Evolutionary conservation across 352 stramenopile genomes (phyloP).

Genomic region (Phytophthora fragariae): DNA sequence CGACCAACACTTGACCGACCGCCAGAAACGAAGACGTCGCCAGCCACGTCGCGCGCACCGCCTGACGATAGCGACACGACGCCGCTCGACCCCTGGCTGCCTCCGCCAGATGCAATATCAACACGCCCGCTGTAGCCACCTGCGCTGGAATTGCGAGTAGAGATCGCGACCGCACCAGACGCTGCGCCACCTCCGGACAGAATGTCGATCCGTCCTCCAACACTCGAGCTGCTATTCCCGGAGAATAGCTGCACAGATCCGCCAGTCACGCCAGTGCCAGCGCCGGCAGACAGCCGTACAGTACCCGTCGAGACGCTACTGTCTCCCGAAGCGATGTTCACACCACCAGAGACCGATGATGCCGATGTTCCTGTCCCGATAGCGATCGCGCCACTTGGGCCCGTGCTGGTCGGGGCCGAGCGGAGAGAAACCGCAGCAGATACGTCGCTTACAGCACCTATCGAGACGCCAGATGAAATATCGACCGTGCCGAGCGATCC

Average conservation of each 20-base stretch:
- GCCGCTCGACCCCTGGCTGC: slow-evolving; percentile 23
- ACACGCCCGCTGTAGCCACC: slow-evolving; percentile 16
- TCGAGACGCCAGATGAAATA: slow-evolving; percentile 18
- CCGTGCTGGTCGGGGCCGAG: slow-evolving; percentile 10
- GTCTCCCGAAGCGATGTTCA: slow-evolving; percentile 15
- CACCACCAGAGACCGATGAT: slow-evolving; percentile 14
- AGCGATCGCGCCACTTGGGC: slow-evolving; percentile 7
- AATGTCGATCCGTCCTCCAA: slow-evolving; percentile 8
- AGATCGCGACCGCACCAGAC: slow-evolving; percentile 8
- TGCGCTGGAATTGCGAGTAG: slow-evolving; percentile 16
- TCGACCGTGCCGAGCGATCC: slow-evolving; percentile 23
- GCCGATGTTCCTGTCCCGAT: slow-evolving; percentile 12
- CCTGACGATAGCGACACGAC: slow-evolving; percentile 24
- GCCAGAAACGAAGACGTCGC: slow-evolving; percentile 22
- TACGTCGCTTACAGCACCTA: slow-evolving; percentile 7
- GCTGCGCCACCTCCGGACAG: slow-evolving; percentile 13
- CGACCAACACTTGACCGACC: slow-evolving; percentile 10
- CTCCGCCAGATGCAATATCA: slow-evolving; percentile 23
- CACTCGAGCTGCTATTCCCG: slow-evolving; percentile 14
- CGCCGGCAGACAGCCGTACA: slow-evolving; percentile 7
- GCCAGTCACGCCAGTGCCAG: slow-evolving; percentile 11
- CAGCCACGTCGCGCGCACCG: slow-evolving; percentile 14
- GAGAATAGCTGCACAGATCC: slow-evolving; percentile 12
- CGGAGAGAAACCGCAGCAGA: slow-evolving; percentile 20
- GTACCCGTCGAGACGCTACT: slow-evolving; percentile 3